Evolutionary conservation across 257 asterid species (phyloP).

Genomic region (Misopates orontium): DNA sequence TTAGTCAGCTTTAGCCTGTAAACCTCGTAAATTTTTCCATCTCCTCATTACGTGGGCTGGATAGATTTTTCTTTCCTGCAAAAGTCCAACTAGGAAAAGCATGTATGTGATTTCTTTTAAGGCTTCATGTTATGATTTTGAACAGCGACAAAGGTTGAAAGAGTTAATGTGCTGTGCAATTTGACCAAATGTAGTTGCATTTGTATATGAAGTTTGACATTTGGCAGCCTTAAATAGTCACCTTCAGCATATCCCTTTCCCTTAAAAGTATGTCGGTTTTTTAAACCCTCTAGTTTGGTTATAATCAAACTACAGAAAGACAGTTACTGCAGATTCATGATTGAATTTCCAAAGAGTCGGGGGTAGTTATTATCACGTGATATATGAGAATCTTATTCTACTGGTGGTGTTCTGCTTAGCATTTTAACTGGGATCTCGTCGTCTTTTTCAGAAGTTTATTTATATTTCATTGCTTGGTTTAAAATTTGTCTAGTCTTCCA

Average conservation of each 20-base stretch:
- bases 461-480: neutral
- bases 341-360: conserved; percentile 6
- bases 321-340: conserved; percentile 12
- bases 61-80: neutral
- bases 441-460: neutral
- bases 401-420: conserved; percentile 17
- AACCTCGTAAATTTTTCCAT: no score
- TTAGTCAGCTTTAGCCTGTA: no score
- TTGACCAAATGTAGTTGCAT: neutral
- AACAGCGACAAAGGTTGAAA: neutral
- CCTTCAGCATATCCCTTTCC: neutral
- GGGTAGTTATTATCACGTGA: conserved; percentile 16
- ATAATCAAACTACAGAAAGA: conserved; percentile 15
- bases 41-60: no score
- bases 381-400: neutral
- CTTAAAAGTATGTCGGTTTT: neutral
- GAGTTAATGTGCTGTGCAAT: conserved; percentile 4
- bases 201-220: neutral
- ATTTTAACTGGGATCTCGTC: conserved; percentile 15
- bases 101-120: no score
- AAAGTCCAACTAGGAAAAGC: no score
- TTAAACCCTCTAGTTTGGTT: conserved; percentile 13
- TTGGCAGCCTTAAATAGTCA: conserved; percentile 11
- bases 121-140: neutral
- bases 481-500: neutral